phyloP scores from a whole-genome alignment of 2,329 filamentous ascomycete species.

The Acrocalymma vagum region DNA sequence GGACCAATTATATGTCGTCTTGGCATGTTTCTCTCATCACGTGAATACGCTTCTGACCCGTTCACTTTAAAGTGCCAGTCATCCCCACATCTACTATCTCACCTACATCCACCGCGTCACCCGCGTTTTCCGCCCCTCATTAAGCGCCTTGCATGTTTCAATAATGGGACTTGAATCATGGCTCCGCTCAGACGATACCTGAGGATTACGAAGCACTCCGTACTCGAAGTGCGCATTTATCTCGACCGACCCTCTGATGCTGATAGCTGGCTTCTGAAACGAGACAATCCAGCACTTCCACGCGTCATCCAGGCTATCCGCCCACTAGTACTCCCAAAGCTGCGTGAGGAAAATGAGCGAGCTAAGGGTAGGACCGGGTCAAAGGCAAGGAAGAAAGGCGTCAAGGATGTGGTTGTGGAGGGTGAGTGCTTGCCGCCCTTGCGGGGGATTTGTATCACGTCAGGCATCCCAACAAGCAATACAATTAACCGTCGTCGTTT shows the following conservation, averaged over 20 bases:
- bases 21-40: too few species aligned
- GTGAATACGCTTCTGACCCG: constrained; percentile 32
- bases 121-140: too few species aligned
- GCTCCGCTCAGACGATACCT: constrained; percentile 89
- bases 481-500: constrained; percentile 1
- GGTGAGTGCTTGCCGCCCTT: constrained; percentile 68
- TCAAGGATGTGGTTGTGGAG: constrained; percentile 87
- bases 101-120: too few species aligned
- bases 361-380: constrained; percentile 67
- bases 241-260: constrained; percentile 87
- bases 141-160: background rate
- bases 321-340: constrained; percentile 86
- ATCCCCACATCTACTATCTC: background rate
- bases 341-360: constrained; percentile 81
- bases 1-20: too few species aligned
- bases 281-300: constrained; percentile 77
- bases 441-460: constrained; percentile 6
- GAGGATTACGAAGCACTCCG: constrained; percentile 89
- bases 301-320: constrained; percentile 86
- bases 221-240: constrained; percentile 96
- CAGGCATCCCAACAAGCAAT: constrained; percentile 3
- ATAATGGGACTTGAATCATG: constrained; percentile 61
- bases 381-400: constrained; percentile 76
- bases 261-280: constrained; percentile 83
- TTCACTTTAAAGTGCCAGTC: constrained; percentile 6